A percentile compares a stretch with the other conserved stretches of the same genome.
phyloP scores from a whole-genome alignment of 148 eudicot genomes.

The Silene conica region DNA sequence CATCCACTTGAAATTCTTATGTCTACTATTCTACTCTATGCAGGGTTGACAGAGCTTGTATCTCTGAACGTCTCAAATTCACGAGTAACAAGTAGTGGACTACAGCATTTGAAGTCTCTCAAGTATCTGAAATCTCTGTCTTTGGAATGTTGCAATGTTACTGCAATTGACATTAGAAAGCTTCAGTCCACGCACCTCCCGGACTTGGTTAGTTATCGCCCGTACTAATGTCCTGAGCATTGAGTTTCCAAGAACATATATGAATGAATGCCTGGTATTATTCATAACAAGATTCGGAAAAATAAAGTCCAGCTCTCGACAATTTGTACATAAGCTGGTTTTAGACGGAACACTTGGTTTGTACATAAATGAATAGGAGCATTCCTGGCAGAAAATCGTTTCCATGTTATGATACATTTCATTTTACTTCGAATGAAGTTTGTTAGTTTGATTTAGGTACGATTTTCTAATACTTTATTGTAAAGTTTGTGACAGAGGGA shows the following conservation, averaged over 20 bases:
- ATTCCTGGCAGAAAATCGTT: background rate
- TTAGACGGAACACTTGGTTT: background rate
- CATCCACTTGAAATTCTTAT: background rate
- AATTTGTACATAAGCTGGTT: slow-evolving; percentile 2
- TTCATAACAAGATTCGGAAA: background rate
- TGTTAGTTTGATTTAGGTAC: no score
- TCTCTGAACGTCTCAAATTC: slow-evolving; percentile 72
- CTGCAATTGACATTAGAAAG: slow-evolving; percentile 58
- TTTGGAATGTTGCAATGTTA: slow-evolving; percentile 73
- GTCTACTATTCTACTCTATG: background rate
- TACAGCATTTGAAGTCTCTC: slow-evolving; percentile 49
- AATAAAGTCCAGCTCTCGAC: background rate
- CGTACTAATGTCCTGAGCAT: slow-evolving; percentile 29
- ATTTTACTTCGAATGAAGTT: background rate
- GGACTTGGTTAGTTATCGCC: slow-evolving; percentile 56
- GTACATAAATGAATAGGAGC: background rate
- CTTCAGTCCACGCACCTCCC: slow-evolving; percentile 57
- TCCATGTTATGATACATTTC: background rate
- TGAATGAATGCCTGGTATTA: background rate
- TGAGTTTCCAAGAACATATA: background rate
- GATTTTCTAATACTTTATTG: no score
- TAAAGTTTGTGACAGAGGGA: no score
- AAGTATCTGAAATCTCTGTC: slow-evolving; percentile 57
- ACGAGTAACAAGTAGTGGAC: slow-evolving; percentile 48
- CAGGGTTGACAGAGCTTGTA: slow-evolving; percentile 57